Percentiles rank a stretch among this genome's conserved stretches.
These are phyloP conservation scores for Termitomyces sp. DNA, from an alignment of 768 basidiomycete genomes.

Conservation along the genomic window DNA sequence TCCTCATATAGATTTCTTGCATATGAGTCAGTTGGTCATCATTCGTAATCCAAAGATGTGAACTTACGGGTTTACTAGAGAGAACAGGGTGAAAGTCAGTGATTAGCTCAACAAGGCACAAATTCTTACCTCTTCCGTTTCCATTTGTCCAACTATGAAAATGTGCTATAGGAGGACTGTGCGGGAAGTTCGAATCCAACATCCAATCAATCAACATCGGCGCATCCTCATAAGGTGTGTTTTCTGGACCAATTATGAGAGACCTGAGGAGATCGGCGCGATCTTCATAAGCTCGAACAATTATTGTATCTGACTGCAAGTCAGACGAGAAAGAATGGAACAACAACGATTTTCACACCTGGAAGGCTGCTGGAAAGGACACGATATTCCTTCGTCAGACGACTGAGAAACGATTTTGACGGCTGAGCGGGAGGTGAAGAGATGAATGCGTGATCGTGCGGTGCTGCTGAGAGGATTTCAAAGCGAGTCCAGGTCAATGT, in stretches of 20 bases:
- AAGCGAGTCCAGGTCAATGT: conserved; percentile 71
- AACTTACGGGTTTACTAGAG: conserved; percentile 71
- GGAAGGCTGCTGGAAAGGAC: conserved; percentile 76
- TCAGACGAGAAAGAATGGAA: background rate
- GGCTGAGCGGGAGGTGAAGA: conserved; percentile 55
- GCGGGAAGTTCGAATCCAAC: conserved; percentile 80
- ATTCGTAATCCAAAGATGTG: background rate
- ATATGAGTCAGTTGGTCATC: background rate
- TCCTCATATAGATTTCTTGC: conserved; percentile 88
- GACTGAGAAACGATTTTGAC: conserved; percentile 66
- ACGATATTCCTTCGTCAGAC: conserved; percentile 81
- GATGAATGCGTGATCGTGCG: conserved; percentile 79
- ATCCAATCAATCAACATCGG: conserved; percentile 96
- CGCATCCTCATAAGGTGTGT: conserved; percentile 93
- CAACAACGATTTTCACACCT: conserved; percentile 41
- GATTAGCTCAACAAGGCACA: conserved; percentile 1
- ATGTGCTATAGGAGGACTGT: conserved; percentile 79
- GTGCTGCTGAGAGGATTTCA: conserved; percentile 68
- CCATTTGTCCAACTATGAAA: conserved; percentile 95
- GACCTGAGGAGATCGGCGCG: conserved; percentile 81
- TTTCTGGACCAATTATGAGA: conserved; percentile 88
- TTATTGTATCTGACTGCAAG: conserved; percentile 59
- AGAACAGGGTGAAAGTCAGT: conserved; percentile 2
- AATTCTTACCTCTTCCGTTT: conserved; percentile 69
- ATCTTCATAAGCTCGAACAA: conserved; percentile 89